A percentile compares a stretch with the other conserved stretches of the same genome.
phyloP scores from a whole-genome alignment of 129 eudicot genomes.

The Escallonia herrerae region DNA sequence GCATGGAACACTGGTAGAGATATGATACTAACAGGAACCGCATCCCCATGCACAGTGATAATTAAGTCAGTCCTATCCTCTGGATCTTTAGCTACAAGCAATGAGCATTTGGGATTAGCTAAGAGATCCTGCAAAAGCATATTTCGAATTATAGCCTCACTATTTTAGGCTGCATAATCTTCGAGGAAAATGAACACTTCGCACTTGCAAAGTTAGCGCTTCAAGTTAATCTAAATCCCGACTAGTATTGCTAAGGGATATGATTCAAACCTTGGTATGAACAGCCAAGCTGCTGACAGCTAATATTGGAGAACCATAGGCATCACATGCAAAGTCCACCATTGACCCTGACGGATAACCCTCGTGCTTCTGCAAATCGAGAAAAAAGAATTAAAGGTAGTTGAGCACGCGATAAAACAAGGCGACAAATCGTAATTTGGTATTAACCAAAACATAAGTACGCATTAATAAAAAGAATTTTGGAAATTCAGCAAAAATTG shows the following conservation, averaged over 20 bases:
- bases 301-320: conserved; percentile 74
- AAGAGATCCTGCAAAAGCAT: conserved; percentile 74
- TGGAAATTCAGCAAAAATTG: not conserved
- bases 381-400: conserved; percentile 5
- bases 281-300: conserved; percentile 96
- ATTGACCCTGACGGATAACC: conserved; percentile 95
- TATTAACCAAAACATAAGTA: not conserved
- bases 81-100: conserved; percentile 90
- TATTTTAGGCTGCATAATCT: no score
- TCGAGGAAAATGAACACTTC: not conserved
- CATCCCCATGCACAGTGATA: conserved; percentile 89
- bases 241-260: not conserved
- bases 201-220: not conserved
- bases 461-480: not conserved
- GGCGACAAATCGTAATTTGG: not conserved
- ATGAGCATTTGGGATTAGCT: conserved; percentile 83
- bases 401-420: not conserved
- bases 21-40: conserved; percentile 53
- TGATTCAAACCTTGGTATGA: conserved; percentile 72
- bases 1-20: not conserved
- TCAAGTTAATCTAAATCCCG: not conserved
- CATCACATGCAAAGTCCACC: conserved; percentile 97
- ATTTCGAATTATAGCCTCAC: not conserved
- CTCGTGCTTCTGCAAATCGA: conserved; percentile 57
- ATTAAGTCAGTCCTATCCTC: conserved; percentile 87